These are phyloP conservation scores for Acanthamoeba rhysodes DNA, from an alignment of 208 protist species.

Conservation along the genomic window DNA sequence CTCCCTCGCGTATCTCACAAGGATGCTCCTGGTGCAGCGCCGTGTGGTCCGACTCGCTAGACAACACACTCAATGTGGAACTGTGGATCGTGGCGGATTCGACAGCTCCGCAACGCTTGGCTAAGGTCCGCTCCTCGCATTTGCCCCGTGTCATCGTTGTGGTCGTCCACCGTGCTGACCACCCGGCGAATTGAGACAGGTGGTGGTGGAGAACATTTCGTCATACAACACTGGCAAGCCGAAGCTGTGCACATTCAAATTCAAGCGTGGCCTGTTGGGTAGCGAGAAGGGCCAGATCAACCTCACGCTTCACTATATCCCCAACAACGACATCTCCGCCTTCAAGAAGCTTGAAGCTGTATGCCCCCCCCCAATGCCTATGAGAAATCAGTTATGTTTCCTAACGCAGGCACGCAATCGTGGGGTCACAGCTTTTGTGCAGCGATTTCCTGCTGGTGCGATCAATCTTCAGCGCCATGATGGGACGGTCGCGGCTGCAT, in stretches of 20 bases:
- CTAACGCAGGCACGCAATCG: not conserved
- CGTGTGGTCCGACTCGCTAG: conserved; percentile 19
- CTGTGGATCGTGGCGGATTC: conserved; percentile 19
- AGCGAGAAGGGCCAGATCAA: conserved; percentile 47
- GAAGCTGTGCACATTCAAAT: conserved; percentile 47
- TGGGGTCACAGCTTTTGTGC: conserved; percentile 14
- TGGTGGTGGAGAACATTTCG: conserved; percentile 41
- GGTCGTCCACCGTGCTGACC: not conserved
- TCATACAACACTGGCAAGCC: not conserved
- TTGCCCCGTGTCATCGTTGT: not conserved
- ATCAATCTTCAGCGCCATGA: conserved; percentile 62
- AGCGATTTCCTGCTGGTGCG: conserved; percentile 60
- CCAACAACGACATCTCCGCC: conserved; percentile 72
- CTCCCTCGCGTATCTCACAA: not conserved
- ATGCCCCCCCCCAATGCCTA: not conserved
- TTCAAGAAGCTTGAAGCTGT: conserved; percentile 68
- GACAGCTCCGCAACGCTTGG: not conserved
- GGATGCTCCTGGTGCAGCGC: not conserved
- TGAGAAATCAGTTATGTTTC: not conserved
- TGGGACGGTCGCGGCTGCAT: conserved; percentile 15
- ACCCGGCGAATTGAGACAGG: not conserved
- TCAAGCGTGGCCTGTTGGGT: conserved; percentile 64
- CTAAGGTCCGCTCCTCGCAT: not conserved
- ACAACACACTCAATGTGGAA: conserved; percentile 39
- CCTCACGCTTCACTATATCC: conserved; percentile 64